phyloP scores from a whole-genome alignment of 2,329 filamentous ascomycete genomes.

The Pseudogymnoascus sp. region DNA sequence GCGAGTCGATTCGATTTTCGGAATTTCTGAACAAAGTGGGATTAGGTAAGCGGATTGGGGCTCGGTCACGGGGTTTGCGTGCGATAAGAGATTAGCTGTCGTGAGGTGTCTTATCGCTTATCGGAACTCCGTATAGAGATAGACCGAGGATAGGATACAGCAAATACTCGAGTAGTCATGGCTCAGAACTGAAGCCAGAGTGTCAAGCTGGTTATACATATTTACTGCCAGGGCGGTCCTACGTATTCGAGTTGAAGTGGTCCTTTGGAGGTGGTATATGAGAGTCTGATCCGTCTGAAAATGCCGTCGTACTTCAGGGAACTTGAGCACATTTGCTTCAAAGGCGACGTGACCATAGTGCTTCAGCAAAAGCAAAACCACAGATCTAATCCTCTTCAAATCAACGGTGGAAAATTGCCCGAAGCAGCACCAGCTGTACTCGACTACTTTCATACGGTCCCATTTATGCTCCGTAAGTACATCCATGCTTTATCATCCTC shows the following conservation, averaged over 20 bases:
- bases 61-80: not conserved
- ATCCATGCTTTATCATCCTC: conserved; percentile 1
- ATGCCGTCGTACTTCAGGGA: not conserved
- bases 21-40: not conserved
- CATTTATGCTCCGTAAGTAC: not conserved
- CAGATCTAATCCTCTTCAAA: not conserved
- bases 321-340: not conserved
- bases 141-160: not conserved
- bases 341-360: not conserved
- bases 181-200: not conserved
- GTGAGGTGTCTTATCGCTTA: not conserved
- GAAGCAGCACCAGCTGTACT: not conserved
- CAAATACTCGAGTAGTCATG: not conserved
- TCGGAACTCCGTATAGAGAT: not conserved
- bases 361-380: not conserved
- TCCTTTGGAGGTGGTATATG: not conserved
- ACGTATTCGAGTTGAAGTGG: not conserved
- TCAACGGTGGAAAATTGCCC: not conserved
- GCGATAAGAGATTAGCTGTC: not conserved
- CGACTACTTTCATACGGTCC: no score
- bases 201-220: not conserved
- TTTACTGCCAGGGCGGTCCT: not conserved
- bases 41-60: not conserved
- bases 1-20: not conserved
- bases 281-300: not conserved